A percentile compares a stretch with the other conserved stretches of the same genome.
phyloP scores from a whole-genome alignment of 768 basidiomycete species.

The Psilocybe subaeruginosa region DNA sequence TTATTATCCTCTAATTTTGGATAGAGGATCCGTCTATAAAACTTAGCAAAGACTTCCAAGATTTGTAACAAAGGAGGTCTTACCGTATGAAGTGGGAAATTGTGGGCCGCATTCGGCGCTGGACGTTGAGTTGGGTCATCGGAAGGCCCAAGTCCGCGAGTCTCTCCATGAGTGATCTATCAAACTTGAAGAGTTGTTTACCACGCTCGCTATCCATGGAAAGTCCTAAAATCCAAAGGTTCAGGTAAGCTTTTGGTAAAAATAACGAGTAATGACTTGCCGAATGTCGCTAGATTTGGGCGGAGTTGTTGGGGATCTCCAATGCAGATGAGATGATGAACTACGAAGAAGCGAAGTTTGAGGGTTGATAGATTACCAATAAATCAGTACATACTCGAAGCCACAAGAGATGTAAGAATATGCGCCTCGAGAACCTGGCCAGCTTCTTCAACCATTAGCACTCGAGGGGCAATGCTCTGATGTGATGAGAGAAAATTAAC shows the following conservation, averaged over 20 bases:
- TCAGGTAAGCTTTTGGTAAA: background rate
- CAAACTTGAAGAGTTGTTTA: constrained; percentile 57
- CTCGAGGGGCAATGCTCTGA: constrained; percentile 60
- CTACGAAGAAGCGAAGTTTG: constrained; percentile 13
- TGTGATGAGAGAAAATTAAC: background rate
- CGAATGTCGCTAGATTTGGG: constrained; percentile 63
- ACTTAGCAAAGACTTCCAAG: background rate
- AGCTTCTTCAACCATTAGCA: constrained; percentile 79
- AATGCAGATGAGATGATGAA: constrained; percentile 77
- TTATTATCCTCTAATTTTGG: constrained; percentile 60
- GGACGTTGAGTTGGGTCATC: constrained; percentile 74
- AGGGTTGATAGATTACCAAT: background rate
- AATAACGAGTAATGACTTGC: constrained; percentile 35
- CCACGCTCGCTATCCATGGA: constrained; percentile 70
- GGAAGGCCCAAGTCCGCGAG: constrained; percentile 55
- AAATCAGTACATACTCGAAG: constrained; percentile 30
- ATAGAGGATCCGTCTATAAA: constrained; percentile 60
- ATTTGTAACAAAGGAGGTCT: background rate
- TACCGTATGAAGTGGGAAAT: constrained; percentile 67
- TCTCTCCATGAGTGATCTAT: constrained; percentile 78
- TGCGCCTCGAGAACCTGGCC: constrained; percentile 85
- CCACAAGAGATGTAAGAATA: constrained; percentile 63
- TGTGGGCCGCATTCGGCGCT: constrained; percentile 73
- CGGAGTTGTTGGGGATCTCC: constrained; percentile 80
- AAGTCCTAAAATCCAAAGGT: constrained; percentile 42